Percentiles rank a stretch among this genome's conserved stretches.
Conservation (phyloP, 192 early-diverging fungal genomes). For the Chytriomyces confervae region DNA sequence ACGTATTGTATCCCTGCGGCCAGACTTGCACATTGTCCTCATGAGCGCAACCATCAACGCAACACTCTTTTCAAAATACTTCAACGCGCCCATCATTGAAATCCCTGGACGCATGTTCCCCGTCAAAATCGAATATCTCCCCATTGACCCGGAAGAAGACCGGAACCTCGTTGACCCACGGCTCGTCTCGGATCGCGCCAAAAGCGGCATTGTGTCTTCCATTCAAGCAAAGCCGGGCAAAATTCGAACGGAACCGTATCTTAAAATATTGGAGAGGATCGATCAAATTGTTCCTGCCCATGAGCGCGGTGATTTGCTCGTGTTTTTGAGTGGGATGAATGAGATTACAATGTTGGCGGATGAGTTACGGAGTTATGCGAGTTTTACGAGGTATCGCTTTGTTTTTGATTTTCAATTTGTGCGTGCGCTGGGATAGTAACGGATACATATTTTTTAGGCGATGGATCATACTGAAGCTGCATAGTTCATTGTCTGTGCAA, state of each 20-base stretch:
- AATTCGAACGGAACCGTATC: slow-evolving; percentile 62
- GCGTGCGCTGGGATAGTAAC: slow-evolving; percentile 26
- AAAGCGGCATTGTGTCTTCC: slow-evolving; percentile 50
- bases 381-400: slow-evolving; percentile 54
- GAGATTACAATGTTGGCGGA: slow-evolving; percentile 63
- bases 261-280: slow-evolving; percentile 64
- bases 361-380: slow-evolving; percentile 60
- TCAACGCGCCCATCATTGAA: slow-evolving; percentile 57
- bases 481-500: slow-evolving; percentile 64
- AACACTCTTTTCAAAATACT: slow-evolving; percentile 48
- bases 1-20: slow-evolving; percentile 27
- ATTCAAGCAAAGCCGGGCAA: slow-evolving; percentile 54
- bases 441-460: slow-evolving; percentile 43
- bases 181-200: slow-evolving; percentile 50
- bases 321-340: slow-evolving; percentile 72
- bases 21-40: slow-evolving; percentile 42
- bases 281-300: slow-evolving; percentile 59
- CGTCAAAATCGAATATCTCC: slow-evolving; percentile 65
- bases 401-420: slow-evolving; percentile 5
- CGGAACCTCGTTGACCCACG: slow-evolving; percentile 61
- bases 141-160: slow-evolving; percentile 56
- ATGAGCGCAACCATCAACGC: slow-evolving; percentile 51
- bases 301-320: slow-evolving; percentile 69
- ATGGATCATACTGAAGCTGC: slow-evolving; percentile 70
- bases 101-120: slow-evolving; percentile 72